A percentile compares a stretch with the other conserved stretches of the same genome.
phyloP scores from a whole-genome alignment of 2,329 filamentous ascomycete species.

The Microdochium trichocladiopsis region DNA sequence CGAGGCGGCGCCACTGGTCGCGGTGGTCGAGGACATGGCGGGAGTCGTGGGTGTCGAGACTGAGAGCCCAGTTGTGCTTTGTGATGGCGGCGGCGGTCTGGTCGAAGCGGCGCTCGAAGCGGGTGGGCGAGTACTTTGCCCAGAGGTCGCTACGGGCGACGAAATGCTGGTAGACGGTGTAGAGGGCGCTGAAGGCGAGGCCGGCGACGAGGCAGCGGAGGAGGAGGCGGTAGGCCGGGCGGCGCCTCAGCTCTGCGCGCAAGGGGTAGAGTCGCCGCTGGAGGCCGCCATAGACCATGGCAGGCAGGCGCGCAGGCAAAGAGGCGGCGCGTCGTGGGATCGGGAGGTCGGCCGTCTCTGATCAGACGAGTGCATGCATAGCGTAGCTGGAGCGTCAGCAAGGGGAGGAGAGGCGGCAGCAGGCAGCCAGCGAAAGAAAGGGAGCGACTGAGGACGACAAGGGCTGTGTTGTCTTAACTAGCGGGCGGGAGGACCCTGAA shows the following conservation, averaged over 20 bases:
- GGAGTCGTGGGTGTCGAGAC: not conserved
- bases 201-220: not conserved
- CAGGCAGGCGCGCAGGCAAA: too few relatives aligned
- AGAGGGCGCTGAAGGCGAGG: not conserved
- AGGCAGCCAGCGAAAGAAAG: too few relatives aligned
- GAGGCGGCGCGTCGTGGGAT: too few relatives aligned
- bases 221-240: not conserved
- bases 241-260: not conserved
- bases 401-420: too few relatives aligned
- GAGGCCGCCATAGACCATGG: not conserved
- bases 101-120: not conserved
- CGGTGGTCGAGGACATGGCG: conserved; percentile 4
- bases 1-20: conserved; percentile 17
- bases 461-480: too few relatives aligned
- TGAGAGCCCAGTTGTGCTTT: not conserved
- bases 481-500: too few relatives aligned
- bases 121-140: conserved; percentile 1
- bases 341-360: too few relatives aligned
- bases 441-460: too few relatives aligned
- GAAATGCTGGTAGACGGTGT: not conserved
- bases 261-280: not conserved
- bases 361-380: too few relatives aligned
- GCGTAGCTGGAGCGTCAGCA: too few relatives aligned
- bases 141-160: not conserved
- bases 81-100: not conserved